Evolutionary conservation across 306 rosid species (phyloP).

Genomic region (Citrullus mucosospermus): DNA sequence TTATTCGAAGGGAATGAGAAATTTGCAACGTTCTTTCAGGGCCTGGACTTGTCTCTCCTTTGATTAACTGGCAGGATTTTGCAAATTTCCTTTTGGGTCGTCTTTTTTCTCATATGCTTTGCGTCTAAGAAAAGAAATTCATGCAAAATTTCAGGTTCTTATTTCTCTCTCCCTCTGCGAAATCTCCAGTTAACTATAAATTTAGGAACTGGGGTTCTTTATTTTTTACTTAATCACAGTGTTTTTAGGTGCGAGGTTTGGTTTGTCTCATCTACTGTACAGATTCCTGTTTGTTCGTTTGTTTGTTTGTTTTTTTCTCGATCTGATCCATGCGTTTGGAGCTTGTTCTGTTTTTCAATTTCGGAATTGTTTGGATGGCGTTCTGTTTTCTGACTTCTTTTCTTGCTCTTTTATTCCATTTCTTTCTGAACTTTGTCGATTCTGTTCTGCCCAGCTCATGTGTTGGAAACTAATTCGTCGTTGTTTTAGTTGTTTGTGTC

Average conservation of each 20-base stretch:
- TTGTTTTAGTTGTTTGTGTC: neutral
- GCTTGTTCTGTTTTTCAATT: neutral
- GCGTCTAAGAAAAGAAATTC: neutral
- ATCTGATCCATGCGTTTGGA: neutral
- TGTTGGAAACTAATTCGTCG: neutral
- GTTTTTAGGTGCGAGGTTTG: neutral
- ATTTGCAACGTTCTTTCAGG: neutral
- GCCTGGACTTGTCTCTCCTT: neutral
- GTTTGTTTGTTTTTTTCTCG: neutral
- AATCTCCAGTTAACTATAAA: neutral
- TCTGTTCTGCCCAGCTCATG: neutral
- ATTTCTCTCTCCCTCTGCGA: neutral
- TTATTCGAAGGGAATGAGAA: neutral
- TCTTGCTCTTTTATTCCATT: neutral
- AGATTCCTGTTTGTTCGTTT: neutral
- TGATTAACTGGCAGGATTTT: neutral
- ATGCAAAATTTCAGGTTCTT: slow-evolving; percentile 1
- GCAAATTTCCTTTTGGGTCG: neutral
- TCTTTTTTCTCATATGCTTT: neutral
- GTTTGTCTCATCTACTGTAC: neutral
- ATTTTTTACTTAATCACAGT: neutral
- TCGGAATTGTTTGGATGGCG: neutral
- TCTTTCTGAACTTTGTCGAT: neutral
- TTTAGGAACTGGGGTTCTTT: neutral
- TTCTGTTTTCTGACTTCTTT: neutral